Percentiles rank a stretch among this genome's conserved stretches.
phyloP scores from a whole-genome alignment of 192 early-diverging fungal genomes.

The Coemansia sp. region DNA sequence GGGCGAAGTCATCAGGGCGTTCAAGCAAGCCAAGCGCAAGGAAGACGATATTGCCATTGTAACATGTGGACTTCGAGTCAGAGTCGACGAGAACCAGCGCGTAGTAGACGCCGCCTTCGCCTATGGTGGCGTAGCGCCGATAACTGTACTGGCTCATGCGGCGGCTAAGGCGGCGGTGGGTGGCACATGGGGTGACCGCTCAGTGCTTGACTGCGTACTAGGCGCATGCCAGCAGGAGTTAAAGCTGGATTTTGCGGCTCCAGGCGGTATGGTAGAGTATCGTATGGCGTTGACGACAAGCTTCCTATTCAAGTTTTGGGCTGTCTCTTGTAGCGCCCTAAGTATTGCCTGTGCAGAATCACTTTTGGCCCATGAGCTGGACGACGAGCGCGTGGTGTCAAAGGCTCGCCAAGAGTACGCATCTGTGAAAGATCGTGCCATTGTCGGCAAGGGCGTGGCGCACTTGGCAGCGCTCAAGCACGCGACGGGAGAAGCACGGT shows the following conservation, averaged over 20 bases:
- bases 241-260: slow-evolving; percentile 37
- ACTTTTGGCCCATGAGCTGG: slow-evolving; percentile 15
- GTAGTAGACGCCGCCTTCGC: slow-evolving; percentile 68
- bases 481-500: slow-evolving; percentile 81
- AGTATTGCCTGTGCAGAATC: slow-evolving; percentile 15
- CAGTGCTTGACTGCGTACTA: slow-evolving; percentile 65
- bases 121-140: slow-evolving; percentile 81
- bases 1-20: slow-evolving; percentile 70
- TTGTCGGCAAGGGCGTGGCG: slow-evolving; percentile 71
- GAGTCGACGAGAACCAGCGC: slow-evolving; percentile 52
- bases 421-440: slow-evolving; percentile 33
- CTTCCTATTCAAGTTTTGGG: slow-evolving; percentile 63
- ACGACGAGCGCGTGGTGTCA: slow-evolving; percentile 14
- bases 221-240: slow-evolving; percentile 72
- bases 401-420: slow-evolving; percentile 58
- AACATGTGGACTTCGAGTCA: slow-evolving; percentile 74
- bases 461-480: slow-evolving; percentile 83
- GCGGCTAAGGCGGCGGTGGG: slow-evolving; percentile 58
- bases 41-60: slow-evolving; percentile 90
- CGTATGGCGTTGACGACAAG: slow-evolving; percentile 62
- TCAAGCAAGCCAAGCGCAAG: slow-evolving; percentile 88
- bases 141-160: slow-evolving; percentile 62
- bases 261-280: slow-evolving; percentile 68
- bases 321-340: slow-evolving; percentile 14
- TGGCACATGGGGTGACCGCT: slow-evolving; percentile 61